Evolutionary conservation across 306 rosid species (phyloP).

Genomic region (Castanea mollissima): DNA sequence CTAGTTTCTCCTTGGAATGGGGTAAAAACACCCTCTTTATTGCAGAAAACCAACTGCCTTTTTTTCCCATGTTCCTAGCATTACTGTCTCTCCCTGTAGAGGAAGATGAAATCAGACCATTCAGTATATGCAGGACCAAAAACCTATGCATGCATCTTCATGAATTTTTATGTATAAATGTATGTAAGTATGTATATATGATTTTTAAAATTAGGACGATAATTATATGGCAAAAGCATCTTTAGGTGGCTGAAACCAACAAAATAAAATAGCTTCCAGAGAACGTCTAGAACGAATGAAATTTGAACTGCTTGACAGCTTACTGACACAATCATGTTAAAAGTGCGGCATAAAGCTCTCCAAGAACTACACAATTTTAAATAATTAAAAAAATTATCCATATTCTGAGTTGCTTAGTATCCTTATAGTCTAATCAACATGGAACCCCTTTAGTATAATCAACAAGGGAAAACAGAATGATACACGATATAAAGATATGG

Average conservation of each 20-base stretch:
- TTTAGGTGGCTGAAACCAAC: neutral
- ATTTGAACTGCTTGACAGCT: neutral
- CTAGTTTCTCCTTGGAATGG: slow-evolving; percentile 75
- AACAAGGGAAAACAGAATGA: neutral
- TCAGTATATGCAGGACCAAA: neutral
- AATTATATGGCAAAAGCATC: neutral
- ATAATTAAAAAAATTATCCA: no score
- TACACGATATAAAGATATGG: neutral
- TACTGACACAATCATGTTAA: neutral
- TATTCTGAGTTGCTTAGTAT: neutral
- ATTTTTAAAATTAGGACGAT: neutral
- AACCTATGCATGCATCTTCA: neutral
- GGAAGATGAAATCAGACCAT: slow-evolving; percentile 16
- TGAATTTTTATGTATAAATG: neutral
- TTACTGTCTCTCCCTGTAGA: slow-evolving; percentile 59
- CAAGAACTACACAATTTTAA: neutral
- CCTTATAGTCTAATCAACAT: neutral
- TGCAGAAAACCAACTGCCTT: slow-evolving; percentile 93
- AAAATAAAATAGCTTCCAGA: neutral
- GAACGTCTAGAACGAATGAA: neutral
- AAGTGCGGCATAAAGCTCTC: neutral
- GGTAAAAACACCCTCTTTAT: slow-evolving; percentile 80
- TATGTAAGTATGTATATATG: neutral
- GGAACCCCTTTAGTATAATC: neutral
- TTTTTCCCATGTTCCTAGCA: slow-evolving; percentile 96